These are phyloP conservation scores for Astrothelium subdiscretum DNA, from an alignment of 495 filamentous ascomycete species.

Conservation along the genomic window DNA sequence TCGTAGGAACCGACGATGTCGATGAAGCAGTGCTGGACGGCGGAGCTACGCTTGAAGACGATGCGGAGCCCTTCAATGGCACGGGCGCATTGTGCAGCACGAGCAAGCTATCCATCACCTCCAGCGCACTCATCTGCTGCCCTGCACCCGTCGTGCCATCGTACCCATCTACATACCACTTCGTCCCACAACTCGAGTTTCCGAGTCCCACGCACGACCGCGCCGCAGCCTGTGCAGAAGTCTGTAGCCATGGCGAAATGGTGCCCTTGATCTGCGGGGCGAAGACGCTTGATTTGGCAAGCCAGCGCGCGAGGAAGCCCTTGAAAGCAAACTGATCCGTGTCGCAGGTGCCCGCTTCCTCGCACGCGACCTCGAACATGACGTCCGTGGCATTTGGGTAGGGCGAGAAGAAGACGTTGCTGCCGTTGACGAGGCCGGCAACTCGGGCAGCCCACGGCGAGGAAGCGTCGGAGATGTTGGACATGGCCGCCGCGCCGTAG, in stretches of 20 bases:
- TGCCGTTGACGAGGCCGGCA: slow-evolving; percentile 20
- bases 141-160: slow-evolving; percentile 37
- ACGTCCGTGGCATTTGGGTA: slow-evolving; percentile 28
- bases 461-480: slow-evolving; percentile 40
- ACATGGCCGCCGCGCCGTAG: slow-evolving; percentile 60
- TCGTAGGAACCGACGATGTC: background rate
- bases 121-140: slow-evolving; percentile 61
- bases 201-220: slow-evolving; percentile 20
- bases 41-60: background rate
- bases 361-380: slow-evolving; percentile 34
- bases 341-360: slow-evolving; percentile 27
- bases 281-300: slow-evolving; percentile 30
- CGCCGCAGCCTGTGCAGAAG: slow-evolving; percentile 30
- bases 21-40: background rate
- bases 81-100: slow-evolving; percentile 20
- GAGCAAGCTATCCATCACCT: slow-evolving; percentile 50
- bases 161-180: slow-evolving; percentile 31
- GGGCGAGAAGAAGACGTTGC: slow-evolving; percentile 27
- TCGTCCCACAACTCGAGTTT: slow-evolving; percentile 18
- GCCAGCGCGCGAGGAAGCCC: slow-evolving; percentile 35
- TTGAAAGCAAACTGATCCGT: slow-evolving; percentile 35
- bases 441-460: slow-evolving; percentile 18
- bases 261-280: slow-evolving; percentile 28
- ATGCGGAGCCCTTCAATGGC: background rate
- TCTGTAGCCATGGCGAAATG: slow-evolving; percentile 21